Conservation (phyloP, 139 green algal species). For the Limnomonas spitsbergensis region DNA sequence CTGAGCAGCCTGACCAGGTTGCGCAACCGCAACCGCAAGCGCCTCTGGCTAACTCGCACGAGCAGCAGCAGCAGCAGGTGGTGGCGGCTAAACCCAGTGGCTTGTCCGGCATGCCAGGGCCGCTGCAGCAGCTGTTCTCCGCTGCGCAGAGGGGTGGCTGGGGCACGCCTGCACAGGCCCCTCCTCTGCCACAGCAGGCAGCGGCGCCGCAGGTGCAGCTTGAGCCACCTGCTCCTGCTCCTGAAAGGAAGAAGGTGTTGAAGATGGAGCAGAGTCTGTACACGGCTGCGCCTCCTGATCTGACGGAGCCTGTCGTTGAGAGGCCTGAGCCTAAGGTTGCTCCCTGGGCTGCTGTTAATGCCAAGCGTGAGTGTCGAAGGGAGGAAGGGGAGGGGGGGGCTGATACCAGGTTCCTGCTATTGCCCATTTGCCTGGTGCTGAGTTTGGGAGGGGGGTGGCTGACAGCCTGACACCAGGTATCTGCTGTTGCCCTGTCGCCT, state of each 20-base stretch:
- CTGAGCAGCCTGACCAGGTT: background rate
- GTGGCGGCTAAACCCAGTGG: background rate
- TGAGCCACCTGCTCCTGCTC: background rate
- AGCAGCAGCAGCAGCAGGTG: background rate
- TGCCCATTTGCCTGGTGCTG: no score
- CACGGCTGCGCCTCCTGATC: background rate
- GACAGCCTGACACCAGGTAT: no score
- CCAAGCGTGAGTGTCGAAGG: slow-evolving; percentile 23
- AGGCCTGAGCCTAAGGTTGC: slow-evolving; percentile 39
- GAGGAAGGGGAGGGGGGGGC: background rate
- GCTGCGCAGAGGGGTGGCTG: background rate
- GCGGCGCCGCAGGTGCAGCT: background rate
- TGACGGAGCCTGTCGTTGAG: background rate
- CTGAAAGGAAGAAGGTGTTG: slow-evolving; percentile 14
- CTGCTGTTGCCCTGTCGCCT: no score
- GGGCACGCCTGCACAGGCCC: background rate
- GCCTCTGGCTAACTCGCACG: background rate
- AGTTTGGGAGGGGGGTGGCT: no score
- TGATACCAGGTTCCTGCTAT: background rate
- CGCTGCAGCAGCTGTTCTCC: background rate
- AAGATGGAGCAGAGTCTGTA: background rate
- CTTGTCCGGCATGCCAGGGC: background rate
- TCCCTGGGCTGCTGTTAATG: slow-evolving; percentile 57
- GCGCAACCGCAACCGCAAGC: background rate
- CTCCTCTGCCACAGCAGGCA: background rate